A percentile compares a stretch with the other conserved stretches of the same genome.
Conservation (phyloP, 2,329 filamentous ascomycete genomes). For the Colletotrichum neosansevieriae region DNA sequence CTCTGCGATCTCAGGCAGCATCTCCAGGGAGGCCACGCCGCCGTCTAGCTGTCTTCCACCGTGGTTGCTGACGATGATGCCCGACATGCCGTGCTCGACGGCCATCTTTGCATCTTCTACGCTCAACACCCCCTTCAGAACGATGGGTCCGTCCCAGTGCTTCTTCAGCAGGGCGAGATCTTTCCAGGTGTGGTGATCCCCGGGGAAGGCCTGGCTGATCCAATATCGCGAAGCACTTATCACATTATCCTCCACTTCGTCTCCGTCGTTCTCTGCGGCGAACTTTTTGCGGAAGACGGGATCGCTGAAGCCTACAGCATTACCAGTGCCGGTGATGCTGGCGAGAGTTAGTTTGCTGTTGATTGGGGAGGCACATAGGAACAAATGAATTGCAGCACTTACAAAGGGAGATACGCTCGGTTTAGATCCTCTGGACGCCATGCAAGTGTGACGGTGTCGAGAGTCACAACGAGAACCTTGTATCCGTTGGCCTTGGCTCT, state of each 20-base stretch:
- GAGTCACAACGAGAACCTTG: slow-evolving; percentile 76
- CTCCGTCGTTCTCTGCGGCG: slow-evolving; percentile 60
- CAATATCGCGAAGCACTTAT: slow-evolving; percentile 64
- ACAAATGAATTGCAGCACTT: no score
- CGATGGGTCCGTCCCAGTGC: slow-evolving; percentile 73
- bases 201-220: slow-evolving; percentile 64
- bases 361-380: no score
- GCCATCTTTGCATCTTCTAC: slow-evolving; percentile 53
- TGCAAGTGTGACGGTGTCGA: slow-evolving; percentile 77
- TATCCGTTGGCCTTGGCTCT: slow-evolving; percentile 73
- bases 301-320: slow-evolving; percentile 73
- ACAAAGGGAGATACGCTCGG: slow-evolving; percentile 69
- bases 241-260: slow-evolving; percentile 60
- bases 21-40: slow-evolving; percentile 65
- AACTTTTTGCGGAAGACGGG: slow-evolving; percentile 73
- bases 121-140: slow-evolving; percentile 51
- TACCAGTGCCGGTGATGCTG: slow-evolving; percentile 65
- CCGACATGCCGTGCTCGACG: slow-evolving; percentile 66
- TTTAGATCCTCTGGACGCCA: slow-evolving; percentile 80
- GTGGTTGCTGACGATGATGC: slow-evolving; percentile 72
- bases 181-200: slow-evolving; percentile 69
- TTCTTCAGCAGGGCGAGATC: slow-evolving; percentile 69
- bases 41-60: slow-evolving; percentile 63
- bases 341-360: no score
- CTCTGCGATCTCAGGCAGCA: slow-evolving; percentile 68